Conservation (phyloP, 345 rosid genomes). For the Linum lewisii region DNA sequence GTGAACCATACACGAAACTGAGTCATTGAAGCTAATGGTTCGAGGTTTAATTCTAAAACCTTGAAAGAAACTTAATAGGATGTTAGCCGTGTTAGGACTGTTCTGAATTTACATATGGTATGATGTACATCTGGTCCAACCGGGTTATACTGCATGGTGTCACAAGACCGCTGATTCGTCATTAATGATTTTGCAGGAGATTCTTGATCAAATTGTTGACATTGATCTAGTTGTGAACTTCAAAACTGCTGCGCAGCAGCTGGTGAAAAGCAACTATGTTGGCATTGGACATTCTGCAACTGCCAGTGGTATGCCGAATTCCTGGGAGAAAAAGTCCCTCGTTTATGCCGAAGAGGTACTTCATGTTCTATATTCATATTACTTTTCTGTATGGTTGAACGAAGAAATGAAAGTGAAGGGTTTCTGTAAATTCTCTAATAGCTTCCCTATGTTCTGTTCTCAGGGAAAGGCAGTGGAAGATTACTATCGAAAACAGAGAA, state of each 20-base stretch:
- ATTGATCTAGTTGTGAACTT: constrained; percentile 83
- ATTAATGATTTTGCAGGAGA: constrained; percentile 49
- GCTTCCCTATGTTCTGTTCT: constrained; percentile 3
- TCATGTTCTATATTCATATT: not conserved
- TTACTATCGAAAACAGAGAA: constrained; percentile 65
- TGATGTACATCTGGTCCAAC: too few relatives aligned
- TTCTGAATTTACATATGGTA: too few relatives aligned
- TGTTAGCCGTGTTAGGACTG: too few relatives aligned
- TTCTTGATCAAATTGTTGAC: constrained; percentile 72
- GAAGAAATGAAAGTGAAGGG: not conserved
- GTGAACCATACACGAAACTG: too few relatives aligned
- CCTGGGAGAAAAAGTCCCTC: constrained; percentile 36
- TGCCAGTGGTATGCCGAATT: constrained; percentile 27
- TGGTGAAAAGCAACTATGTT: constrained; percentile 24
- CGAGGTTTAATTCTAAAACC: too few relatives aligned
- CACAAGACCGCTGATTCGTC: not conserved
- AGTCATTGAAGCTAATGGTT: too few relatives aligned
- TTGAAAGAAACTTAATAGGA: too few relatives aligned
- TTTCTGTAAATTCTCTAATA: constrained; percentile 1
- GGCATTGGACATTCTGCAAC: constrained; percentile 21
- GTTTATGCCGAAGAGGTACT: constrained; percentile 52
- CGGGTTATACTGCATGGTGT: too few relatives aligned
- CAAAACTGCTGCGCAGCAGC: constrained; percentile 37
- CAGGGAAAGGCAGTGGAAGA: constrained; percentile 81
- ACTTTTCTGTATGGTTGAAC: not conserved